phyloP scores from a whole-genome alignment of 805 yeast genomes.

The Yamadazyma insecticola region DNA sequence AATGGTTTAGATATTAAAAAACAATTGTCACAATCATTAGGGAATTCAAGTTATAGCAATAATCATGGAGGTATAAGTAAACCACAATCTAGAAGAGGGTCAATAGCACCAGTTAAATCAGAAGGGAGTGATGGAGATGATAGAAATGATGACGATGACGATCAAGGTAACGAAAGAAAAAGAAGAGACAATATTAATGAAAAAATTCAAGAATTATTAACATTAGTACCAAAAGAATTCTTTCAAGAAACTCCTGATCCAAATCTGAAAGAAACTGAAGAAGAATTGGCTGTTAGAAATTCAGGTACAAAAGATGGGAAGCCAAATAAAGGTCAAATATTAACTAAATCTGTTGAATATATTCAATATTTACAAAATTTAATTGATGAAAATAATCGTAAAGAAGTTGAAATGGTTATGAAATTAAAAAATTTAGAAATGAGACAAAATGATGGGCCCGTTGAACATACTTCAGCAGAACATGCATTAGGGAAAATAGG shows the following conservation, averaged over 20 bases:
- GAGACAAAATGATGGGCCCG: conserved; percentile 32
- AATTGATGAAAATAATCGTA: conserved; percentile 74
- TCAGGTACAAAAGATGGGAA: conserved; percentile 77
- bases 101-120: conserved; percentile 20
- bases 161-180: conserved; percentile 37
- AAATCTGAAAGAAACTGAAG: conserved; percentile 11
- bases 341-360: conserved; percentile 72
- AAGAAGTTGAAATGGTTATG: conserved; percentile 69
- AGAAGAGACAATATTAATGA: conserved; percentile 42
- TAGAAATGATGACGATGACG: conserved; percentile 23
- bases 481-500: conserved; percentile 71
- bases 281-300: conserved; percentile 25
- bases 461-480: conserved; percentile 74
- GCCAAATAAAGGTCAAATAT: conserved; percentile 79
- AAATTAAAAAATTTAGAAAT: conserved; percentile 52
- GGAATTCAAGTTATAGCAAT: conserved; percentile 11
- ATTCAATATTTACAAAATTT: conserved; percentile 61
- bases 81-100: conserved; percentile 34
- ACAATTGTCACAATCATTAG: conserved; percentile 36
- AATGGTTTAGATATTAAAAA: conserved; percentile 30
- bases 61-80: conserved; percentile 29
- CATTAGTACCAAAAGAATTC: conserved; percentile 32
- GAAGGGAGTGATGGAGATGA: conserved; percentile 14
- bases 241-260: conserved; percentile 21
- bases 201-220: conserved; percentile 38